Evolutionary conservation across 208 protist species (phyloP), one percentile per base, ranked within the genome.

Genomic region (Trypanosoma boissoni): DNA sequence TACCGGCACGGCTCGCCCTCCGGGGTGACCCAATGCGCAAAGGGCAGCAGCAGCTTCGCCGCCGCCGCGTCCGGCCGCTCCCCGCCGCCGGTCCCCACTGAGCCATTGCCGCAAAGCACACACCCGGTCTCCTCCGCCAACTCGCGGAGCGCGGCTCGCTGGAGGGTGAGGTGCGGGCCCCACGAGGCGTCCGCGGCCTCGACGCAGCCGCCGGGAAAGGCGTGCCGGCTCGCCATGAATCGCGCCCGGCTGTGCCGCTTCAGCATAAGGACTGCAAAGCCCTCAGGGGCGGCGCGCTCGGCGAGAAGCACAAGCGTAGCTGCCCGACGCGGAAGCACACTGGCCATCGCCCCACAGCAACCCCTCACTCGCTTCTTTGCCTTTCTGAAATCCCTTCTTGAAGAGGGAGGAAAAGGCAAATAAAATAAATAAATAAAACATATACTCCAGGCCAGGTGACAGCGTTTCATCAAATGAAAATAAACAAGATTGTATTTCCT

Each of bases 1-100:
- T 86, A 82, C 29, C 79, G 70, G 60, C 77, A 78, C 48, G 53
- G 59, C 14, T 58, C 66, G 23, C 63, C 53, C 16, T 64, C 57
- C 18, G 79, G 78, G n/a, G 79, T 80, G 21, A 86, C 64, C 75
- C 75, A 86, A 31, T 65, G 79, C 0, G 59, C 79, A 1, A 86
- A 45, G 2, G 64, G 68, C 18, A 58, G 53, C 31, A 86, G 60
- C 10, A n/a, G 31, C 26, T 42, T 41, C 2, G 62, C 21, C 14
- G 60, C 70, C 0, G 37, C 16, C 8, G 54, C 41, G 24, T 78
- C 73, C 36, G 54, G 31, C 58, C 18, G 39, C 36, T 18, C 23
- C 0, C 12, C 0, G 2, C 28, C 52, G 2, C 28, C 52, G 0
- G 65, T 52, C 43, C 39, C 50, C 14, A 81, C 24, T 3, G 20